Evolutionary conservation across 2,329 filamentous ascomycete species (phyloP), one percentile per base, ranked within the genome.

Genomic region (Juglanconis sp.): DNA sequence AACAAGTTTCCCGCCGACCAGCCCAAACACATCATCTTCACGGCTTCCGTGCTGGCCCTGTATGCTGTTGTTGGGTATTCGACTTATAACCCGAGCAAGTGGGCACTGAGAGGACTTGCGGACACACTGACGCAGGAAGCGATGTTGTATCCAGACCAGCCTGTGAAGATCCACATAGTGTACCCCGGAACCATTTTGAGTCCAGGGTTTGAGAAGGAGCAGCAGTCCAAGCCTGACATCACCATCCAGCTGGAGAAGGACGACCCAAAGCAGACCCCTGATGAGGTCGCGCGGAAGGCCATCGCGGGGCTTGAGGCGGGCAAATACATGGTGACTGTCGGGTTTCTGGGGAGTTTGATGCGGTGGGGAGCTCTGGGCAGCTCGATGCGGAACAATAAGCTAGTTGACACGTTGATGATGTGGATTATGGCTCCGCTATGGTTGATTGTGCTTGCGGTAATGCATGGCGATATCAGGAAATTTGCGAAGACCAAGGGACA

Each of bases 81-180:
- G 0, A 84, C 91, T 0, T 99, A 99, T 74, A 84, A 87, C 0
- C 91, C 94, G 3, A 82, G 89, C 59, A 99, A 99, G 77, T 87
- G 88, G 57, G 95, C 95, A 1, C 80, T 99, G 66, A 87, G 92
- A 60, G 88, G 87, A 15, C 81, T 99, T 13, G 89, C 90, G 57
- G 95, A 99, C 71, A 88, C 87, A 0, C 79, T 99, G 53, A 86
- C 86, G 30, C 91, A 94, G 70, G 95, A 99, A 76, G 78, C 96
- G 48, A 80, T 92, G 68, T 79, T 97, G 55, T 99, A 98, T 78
- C 92, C 93, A 56, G 84, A 88, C 48, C 68, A 72, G 52, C 73
- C 73, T 2, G 87, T 98, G 57, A 86, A 89, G 67, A 81, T 97
- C 24, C 91, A 96, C 69, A 83, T 91, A 47, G 85, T 98, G 11